Evolutionary conservation across 1,139 yeast genomes (phyloP), one percentile per base, ranked within the genome.

Genomic region (Scheffersomyces parashehatae): DNA sequence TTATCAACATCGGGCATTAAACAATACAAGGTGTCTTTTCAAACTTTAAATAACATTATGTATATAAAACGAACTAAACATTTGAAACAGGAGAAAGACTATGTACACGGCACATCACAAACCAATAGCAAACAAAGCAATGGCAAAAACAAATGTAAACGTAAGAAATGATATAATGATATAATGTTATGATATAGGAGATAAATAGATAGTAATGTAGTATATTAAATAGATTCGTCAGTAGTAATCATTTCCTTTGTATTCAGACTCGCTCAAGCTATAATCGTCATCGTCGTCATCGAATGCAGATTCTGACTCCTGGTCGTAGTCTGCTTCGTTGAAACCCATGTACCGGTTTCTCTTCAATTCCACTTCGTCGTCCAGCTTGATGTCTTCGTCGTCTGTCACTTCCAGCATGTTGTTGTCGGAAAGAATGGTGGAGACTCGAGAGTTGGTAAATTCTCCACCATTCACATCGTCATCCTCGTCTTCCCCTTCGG

Each of bases 261-360:
- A 70, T 48, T 70, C 76, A 20, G 60, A 53, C 43, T 64, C 70
- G 35, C 62, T 57, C 37, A 58, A 49, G 37, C 59, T 56, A 28
- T 54, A 56, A 29, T 54, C 64, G 26, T 53, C 52, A 36, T 59
- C 52, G 36, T 59, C 67, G 37, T 64, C 67, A 30, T 62, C 73
- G 47, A 53, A 59, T 13, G 59, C 67, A 13, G 68, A 60, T 40
- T 70, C 76, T 40, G 70, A 65, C 29, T 67, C 75, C 42, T 65
- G 64, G 51, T 74, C 78, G 56, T 74, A 74, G 56, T 74, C 79
- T 3, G 79, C 79, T 52, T 72, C 79, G 47, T 69, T 63, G 51
- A 74, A 72, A 11, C 75, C 77, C 39, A 64, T 66, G 45, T 68
- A 74, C 46, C 79, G 58, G 47, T 68, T 70, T 46, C 79, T 61